Evolutionary conservation across 2,329 filamentous ascomycete species (phyloP), one percentile per base, ranked within the genome.

Genomic region (Alternaria angustiovoidea): DNA sequence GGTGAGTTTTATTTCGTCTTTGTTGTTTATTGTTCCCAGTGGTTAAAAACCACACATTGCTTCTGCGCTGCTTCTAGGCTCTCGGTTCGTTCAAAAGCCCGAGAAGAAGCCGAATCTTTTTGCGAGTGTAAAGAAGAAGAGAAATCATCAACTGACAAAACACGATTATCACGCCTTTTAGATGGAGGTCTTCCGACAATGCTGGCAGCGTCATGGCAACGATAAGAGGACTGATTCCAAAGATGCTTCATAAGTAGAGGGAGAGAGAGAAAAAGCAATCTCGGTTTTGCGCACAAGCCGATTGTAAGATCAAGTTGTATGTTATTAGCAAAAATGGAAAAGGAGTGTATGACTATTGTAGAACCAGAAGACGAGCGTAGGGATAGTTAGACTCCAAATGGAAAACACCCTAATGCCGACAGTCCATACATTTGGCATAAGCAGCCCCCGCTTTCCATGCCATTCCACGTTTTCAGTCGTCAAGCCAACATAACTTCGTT

Each of bases 151-250:
- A 32, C 30, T 32, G 9, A 32, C 30, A 32, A 9, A 12, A 26
- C 24, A 26, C 24, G 24, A 26, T 26, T 7, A 7, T 26, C 7
- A 26, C 24, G 24, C 24, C 1, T 36, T 38, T 3, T 55, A 98
- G 94, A 96, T 98, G 91, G 90, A 95, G 75, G 85, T 86, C 2
- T 98, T 98, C 77, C 89, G 89, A 73, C 86, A 90, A 71, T 98
- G 94, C 80, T 98, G 94, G 94, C 97, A 96, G 81, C 85, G 84
- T 65, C 89, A 96, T 71, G 89, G 93, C 49, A 98, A 98, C 78
- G 89, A 96, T 71, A 82, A 91, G 77, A 87, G 95, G 72, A 97
- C 94, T 0, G 85, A 85, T 54, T 89, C 86, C 42, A 94, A 93
- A 75, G 89, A 96, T 75, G 85, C 83, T 8, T 9, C 7, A 8